Conservation (phyloP, 495 filamentous ascomycete species). For the Friedmanniomyces endolithicus region DNA sequence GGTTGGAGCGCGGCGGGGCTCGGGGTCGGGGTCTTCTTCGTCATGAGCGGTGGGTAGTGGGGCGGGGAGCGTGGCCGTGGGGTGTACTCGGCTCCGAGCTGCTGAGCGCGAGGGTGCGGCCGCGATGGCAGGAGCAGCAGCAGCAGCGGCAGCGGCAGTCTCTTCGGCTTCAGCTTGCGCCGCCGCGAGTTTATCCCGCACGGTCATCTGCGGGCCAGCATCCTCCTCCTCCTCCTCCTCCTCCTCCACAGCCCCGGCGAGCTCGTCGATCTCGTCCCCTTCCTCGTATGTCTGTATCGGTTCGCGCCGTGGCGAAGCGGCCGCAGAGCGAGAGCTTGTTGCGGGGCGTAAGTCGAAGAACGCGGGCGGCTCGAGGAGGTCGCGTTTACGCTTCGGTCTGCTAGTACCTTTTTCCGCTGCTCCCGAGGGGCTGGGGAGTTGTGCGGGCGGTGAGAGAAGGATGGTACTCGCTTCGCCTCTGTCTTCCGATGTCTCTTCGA, state of each 20-base stretch:
- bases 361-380: slow-evolving; percentile 13
- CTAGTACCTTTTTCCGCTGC: too few relatives aligned
- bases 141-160: slow-evolving; percentile 20
- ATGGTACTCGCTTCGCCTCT: slow-evolving; percentile 2
- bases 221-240: too few relatives aligned
- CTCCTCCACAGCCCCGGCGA: neutral
- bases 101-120: too few relatives aligned
- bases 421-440: neutral
- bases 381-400: slow-evolving; percentile 17
- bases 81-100: too few relatives aligned
- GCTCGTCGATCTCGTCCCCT: slow-evolving; percentile 18
- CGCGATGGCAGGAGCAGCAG: too few relatives aligned
- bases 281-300: neutral
- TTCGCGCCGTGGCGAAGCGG: neutral
- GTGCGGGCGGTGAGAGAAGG: neutral
- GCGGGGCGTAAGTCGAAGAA: slow-evolving; percentile 19
- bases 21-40: neutral
- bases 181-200: slow-evolving; percentile 31
- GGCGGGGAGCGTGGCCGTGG: too few relatives aligned
- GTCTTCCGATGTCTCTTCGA: neutral
- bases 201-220: slow-evolving; percentile 15
- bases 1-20: neutral
- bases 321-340: neutral
- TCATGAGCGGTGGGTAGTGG: neutral
- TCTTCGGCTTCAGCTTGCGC: slow-evolving; percentile 31